Percentiles rank a stretch among this genome's conserved stretches.
These are phyloP conservation scores for Cladosporium sphaerospermum DNA, from an alignment of 2,329 filamentous ascomycete species.

Conservation along the genomic window DNA sequence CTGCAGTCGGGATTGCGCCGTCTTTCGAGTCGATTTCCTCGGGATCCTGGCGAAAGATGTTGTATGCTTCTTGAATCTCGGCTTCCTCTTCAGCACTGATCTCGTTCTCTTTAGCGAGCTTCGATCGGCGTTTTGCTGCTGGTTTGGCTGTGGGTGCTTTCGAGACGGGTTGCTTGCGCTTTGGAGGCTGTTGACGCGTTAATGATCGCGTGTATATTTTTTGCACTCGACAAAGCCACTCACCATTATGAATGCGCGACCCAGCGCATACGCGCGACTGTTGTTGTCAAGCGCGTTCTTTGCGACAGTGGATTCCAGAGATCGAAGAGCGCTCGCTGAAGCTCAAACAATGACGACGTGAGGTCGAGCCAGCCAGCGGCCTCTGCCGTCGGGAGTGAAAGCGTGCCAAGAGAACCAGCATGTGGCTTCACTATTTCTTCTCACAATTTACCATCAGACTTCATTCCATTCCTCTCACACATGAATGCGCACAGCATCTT, in stretches of 20 bases:
- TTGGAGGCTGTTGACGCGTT: slow-evolving; percentile 21
- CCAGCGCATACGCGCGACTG: neutral
- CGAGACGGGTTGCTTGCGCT: slow-evolving; percentile 26
- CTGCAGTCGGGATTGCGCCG: slow-evolving; percentile 36
- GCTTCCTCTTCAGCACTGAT: slow-evolving; percentile 76
- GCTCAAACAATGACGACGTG: slow-evolving; percentile 9
- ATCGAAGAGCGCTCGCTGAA: neutral
- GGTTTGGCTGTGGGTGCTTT: slow-evolving; percentile 18
- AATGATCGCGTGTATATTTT: neutral
- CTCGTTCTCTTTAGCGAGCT: slow-evolving; percentile 87
- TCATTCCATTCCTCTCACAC: neutral
- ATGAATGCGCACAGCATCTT: no score
- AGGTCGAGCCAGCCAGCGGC: neutral
- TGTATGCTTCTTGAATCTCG: slow-evolving; percentile 87
- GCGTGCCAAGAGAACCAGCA: neutral
- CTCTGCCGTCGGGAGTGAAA: neutral
- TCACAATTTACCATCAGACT: neutral
- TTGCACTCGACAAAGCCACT: neutral
- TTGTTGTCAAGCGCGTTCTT: neutral
- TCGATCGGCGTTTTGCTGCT: slow-evolving; percentile 61
- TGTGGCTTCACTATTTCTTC: neutral
- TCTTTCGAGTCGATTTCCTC: slow-evolving; percentile 60
- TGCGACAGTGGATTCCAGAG: neutral
- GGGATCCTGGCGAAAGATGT: slow-evolving; percentile 55
- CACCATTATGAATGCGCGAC: slow-evolving; percentile 1